A percentile compares a stretch with the other conserved stretches of the same genome.
phyloP scores from a whole-genome alignment of 2,329 filamentous ascomycete genomes.

The Aspergillus tubingensis region DNA sequence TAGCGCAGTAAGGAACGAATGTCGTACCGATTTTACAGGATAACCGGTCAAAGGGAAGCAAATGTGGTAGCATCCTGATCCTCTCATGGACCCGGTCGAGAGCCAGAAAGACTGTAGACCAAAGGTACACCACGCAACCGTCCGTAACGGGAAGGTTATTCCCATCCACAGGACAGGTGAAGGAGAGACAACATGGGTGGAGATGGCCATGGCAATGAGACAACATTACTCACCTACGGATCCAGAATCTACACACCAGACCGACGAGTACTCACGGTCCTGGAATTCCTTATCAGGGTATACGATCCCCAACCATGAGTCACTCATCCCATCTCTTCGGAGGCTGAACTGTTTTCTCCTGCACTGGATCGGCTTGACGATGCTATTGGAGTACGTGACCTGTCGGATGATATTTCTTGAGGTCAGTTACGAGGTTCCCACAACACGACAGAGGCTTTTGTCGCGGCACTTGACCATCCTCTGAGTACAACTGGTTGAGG shows the following conservation, averaged over 20 bases:
- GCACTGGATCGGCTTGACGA: slow-evolving; percentile 71
- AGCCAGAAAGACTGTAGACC: neutral
- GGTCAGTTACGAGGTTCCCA: slow-evolving; percentile 26
- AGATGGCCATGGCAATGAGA: neutral
- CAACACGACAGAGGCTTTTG: neutral
- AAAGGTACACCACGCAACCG: neutral
- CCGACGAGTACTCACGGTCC: neutral
- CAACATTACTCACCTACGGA: neutral
- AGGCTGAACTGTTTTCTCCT: slow-evolving; percentile 44
- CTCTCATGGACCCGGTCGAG: neutral
- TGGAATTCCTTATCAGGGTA: neutral
- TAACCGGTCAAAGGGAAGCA: slow-evolving; percentile 10
- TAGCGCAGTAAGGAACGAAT: slow-evolving; percentile 15
- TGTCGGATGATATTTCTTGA: slow-evolving; percentile 38
- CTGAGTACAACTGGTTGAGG: slow-evolving; percentile 12
- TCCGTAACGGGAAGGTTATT: neutral
- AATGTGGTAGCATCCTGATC: slow-evolving; percentile 6
- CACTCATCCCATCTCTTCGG: slow-evolving; percentile 18
- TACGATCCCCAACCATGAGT: neutral
- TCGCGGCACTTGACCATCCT: slow-evolving; percentile 11
- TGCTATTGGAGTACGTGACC: slow-evolving; percentile 70
- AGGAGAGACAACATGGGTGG: neutral
- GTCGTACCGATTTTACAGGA: slow-evolving; percentile 17
- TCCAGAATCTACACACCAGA: neutral
- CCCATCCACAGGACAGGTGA: neutral